phyloP scores from a whole-genome alignment of 1,284 basidiomycete species.

The Naganishia liquefaciens region DNA sequence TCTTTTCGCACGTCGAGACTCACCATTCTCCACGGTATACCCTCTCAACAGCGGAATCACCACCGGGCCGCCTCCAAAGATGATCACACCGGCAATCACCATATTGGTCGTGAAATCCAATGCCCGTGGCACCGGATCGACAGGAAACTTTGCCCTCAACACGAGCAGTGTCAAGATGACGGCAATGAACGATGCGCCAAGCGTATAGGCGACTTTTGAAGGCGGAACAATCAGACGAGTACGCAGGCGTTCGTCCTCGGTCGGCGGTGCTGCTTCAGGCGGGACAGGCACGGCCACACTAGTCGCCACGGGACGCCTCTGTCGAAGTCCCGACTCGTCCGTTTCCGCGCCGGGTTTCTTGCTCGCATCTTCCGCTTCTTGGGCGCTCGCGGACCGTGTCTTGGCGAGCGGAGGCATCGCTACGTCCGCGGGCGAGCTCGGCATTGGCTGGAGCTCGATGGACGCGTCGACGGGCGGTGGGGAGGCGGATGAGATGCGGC shows the following conservation, averaged over 20 bases:
- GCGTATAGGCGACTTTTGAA: conserved; percentile 34
- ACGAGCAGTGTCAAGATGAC: conserved; percentile 45
- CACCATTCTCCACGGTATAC: conserved; percentile 61
- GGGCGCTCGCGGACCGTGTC: not conserved
- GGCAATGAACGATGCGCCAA: conserved; percentile 49
- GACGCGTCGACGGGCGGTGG: not conserved
- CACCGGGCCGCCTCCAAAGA: conserved; percentile 65
- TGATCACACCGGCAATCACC: conserved; percentile 59
- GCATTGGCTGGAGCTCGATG: not conserved
- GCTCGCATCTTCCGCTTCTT: not conserved
- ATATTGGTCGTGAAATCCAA: conserved; percentile 57
- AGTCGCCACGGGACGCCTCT: not conserved
- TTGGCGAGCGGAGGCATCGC: conserved; percentile 13
- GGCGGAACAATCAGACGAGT: conserved; percentile 42
- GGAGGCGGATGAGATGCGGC: conserved; percentile 17
- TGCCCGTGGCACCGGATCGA: conserved; percentile 45
- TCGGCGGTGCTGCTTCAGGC: not conserved
- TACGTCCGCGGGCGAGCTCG: not conserved
- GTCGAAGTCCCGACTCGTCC: conserved; percentile 6
- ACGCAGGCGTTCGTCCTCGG: conserved; percentile 26
- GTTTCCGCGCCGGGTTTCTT: not conserved
- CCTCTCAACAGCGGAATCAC: conserved; percentile 62
- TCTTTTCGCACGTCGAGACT: conserved; percentile 12
- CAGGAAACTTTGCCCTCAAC: conserved; percentile 41
- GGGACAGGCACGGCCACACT: not conserved